A percentile compares a stretch with the other conserved stretches of the same genome.
These are phyloP conservation scores for Raphanus hybrid DNA, from an alignment of 441 rosid genomes.

Conservation along the genomic window DNA sequence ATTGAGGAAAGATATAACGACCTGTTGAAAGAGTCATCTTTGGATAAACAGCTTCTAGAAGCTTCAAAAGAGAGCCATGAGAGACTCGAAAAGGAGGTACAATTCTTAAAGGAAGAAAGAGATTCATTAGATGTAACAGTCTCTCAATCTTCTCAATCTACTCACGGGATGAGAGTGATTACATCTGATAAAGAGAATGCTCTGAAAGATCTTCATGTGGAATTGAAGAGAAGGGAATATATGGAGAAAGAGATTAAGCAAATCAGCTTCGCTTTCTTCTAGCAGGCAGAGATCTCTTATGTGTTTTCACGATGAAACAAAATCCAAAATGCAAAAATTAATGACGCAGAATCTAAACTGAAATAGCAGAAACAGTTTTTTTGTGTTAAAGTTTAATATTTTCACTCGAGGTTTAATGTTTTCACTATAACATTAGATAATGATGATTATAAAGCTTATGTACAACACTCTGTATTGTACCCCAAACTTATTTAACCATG, in stretches of 20 bases:
- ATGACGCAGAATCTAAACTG: too few relatives aligned
- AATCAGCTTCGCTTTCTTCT: constrained; percentile 37
- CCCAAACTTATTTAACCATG: too few relatives aligned
- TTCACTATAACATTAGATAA: too few relatives aligned
- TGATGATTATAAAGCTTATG: too few relatives aligned
- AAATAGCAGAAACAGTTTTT: too few relatives aligned
- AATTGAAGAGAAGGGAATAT: constrained; percentile 62
- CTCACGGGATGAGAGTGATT: constrained; percentile 35
- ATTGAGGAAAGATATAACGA: constrained; percentile 18
- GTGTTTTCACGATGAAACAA: background rate
- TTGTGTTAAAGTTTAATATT: too few relatives aligned
- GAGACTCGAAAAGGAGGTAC: background rate
- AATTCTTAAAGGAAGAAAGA: background rate
- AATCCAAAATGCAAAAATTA: too few relatives aligned
- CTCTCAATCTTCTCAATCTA: background rate
- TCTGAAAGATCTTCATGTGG: constrained; percentile 59
- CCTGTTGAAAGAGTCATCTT: background rate
- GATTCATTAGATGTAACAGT: background rate
- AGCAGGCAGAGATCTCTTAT: background rate
- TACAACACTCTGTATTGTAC: too few relatives aligned
- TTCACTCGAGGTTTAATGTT: too few relatives aligned
- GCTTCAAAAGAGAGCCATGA: background rate
- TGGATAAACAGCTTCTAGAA: background rate
- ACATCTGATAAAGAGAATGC: constrained; percentile 60
- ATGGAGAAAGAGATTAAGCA: constrained; percentile 77